Evolutionary conservation across 2,329 filamentous ascomycete species (phyloP).

Genomic region (Fusarium kyushuense): DNA sequence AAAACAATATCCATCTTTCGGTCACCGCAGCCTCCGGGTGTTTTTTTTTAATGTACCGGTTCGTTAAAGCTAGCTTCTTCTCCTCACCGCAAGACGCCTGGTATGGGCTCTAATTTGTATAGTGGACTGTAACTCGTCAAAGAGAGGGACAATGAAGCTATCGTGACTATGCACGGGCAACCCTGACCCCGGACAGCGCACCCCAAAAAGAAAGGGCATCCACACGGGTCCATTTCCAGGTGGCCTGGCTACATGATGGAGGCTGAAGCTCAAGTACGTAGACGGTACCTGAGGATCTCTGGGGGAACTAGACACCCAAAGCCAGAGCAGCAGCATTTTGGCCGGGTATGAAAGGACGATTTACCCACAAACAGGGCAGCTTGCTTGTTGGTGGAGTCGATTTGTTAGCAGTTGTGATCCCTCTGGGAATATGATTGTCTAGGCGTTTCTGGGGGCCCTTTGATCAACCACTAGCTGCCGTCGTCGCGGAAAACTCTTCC

Average conservation of each 20-base stretch:
- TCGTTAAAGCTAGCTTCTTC: constrained; percentile 25
- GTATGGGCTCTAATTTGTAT: constrained; percentile 30
- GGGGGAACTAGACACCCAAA: constrained; percentile 10
- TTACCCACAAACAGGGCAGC: constrained; percentile 33
- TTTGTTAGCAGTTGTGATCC: constrained; percentile 24
- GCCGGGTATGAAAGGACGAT: constrained; percentile 30
- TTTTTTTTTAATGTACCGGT: constrained; percentile 26
- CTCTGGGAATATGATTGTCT: constrained; percentile 31
- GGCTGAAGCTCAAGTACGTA: constrained; percentile 28
- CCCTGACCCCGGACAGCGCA: constrained; percentile 40
- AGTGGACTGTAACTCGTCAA: constrained; percentile 32
- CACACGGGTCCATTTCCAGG: constrained; percentile 25
- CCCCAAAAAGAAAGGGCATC: constrained; percentile 18
- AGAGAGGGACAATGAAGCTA: constrained; percentile 39
- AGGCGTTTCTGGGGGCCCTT: constrained; percentile 40
- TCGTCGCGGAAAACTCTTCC: constrained; percentile 47
- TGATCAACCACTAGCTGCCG: constrained; percentile 45
- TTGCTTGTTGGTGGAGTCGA: constrained; percentile 28
- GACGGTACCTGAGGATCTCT: constrained; percentile 31
- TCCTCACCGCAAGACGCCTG: constrained; percentile 41
- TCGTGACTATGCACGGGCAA: constrained; percentile 47
- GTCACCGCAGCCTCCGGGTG: constrained; percentile 22
- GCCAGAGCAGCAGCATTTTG: constrained; percentile 30
- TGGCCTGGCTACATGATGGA: constrained; percentile 4
- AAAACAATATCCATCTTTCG: constrained; percentile 12